These are phyloP conservation scores for Fusarium proliferatum DNA, from an alignment of 2,329 filamentous ascomycete genomes.

Conservation along the genomic window DNA sequence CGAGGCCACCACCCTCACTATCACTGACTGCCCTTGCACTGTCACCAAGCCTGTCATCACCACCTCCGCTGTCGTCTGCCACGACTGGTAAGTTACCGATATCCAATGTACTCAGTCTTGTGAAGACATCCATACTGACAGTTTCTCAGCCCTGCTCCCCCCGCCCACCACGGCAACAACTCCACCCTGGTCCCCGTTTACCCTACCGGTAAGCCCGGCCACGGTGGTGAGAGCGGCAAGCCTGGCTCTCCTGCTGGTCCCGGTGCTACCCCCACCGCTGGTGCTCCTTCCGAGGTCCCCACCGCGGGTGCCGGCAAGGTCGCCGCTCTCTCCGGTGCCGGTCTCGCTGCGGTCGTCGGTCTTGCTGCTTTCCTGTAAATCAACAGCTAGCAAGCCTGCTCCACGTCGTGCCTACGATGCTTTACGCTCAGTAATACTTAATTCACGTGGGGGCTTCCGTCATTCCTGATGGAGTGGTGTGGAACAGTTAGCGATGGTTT, in stretches of 20 bases:
- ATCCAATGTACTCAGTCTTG: slow-evolving; percentile 7
- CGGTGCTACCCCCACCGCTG: slow-evolving; percentile 45
- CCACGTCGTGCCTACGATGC: slow-evolving; percentile 55
- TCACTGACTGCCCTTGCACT: slow-evolving; percentile 79
- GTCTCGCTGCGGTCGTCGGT: slow-evolving; percentile 69
- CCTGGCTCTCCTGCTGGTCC: slow-evolving; percentile 22
- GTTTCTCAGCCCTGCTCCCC: slow-evolving; percentile 41
- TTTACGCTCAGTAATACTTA: slow-evolving; percentile 55
- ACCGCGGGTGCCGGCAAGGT: slow-evolving; percentile 68
- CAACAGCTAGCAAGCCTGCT: slow-evolving; percentile 50
- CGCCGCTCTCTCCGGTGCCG: slow-evolving; percentile 67
- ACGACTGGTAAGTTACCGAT: slow-evolving; percentile 60
- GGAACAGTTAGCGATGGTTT: slow-evolving; percentile 47
- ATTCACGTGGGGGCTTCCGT: slow-evolving; percentile 52
- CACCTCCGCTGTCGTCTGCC: slow-evolving; percentile 64
- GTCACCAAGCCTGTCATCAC: slow-evolving; percentile 68
- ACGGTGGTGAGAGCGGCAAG: slow-evolving; percentile 17
- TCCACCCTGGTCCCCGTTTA: slow-evolving; percentile 45
- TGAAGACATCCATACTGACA: slow-evolving; percentile 30
- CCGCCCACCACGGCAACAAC: slow-evolving; percentile 49
- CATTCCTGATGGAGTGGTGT: slow-evolving; percentile 51
- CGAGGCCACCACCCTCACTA: slow-evolving; percentile 65
- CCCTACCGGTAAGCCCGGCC: slow-evolving; percentile 30
- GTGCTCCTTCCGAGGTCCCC: slow-evolving; percentile 53
- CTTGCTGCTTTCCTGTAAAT: slow-evolving; percentile 71